Conservation (phyloP, 202 grass and related monocot genomes). For the Digitaria exilis region DNA sequence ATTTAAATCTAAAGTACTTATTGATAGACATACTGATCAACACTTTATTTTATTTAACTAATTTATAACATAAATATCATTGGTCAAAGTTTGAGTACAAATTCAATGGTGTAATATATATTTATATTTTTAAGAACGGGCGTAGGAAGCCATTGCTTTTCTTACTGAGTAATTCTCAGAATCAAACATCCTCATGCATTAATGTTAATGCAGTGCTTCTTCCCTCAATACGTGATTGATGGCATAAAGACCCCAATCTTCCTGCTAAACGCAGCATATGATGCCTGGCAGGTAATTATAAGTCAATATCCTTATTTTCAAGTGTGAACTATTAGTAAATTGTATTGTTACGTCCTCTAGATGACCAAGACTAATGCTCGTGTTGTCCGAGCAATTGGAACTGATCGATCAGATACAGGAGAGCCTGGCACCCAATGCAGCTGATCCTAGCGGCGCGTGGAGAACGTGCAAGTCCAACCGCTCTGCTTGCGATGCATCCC, state of each 20-base stretch:
- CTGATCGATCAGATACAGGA: slow-evolving; percentile 50
- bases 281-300: slow-evolving; percentile 77
- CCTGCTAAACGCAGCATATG: slow-evolving; percentile 81
- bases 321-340: background rate
- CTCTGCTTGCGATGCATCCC: slow-evolving; percentile 50
- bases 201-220: slow-evolving; percentile 66
- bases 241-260: slow-evolving; percentile 72
- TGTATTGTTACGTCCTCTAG: background rate
- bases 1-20: no score
- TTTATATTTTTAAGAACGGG: no score
- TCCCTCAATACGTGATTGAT: slow-evolving; percentile 66
- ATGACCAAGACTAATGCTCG: background rate
- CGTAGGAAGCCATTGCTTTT: no score
- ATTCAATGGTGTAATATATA: no score
- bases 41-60: no score
- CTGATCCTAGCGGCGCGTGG: slow-evolving; percentile 63
- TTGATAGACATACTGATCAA: no score
- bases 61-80: no score
- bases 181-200: no score
- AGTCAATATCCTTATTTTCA: background rate
- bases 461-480: slow-evolving; percentile 72
- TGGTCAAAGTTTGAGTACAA: no score
- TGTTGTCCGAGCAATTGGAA: background rate
- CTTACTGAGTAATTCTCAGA: no score
- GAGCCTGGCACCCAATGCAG: slow-evolving; percentile 58